Evolutionary conservation across 208 protist genomes (phyloP).

Genomic region (Strigomonas galati): DNA sequence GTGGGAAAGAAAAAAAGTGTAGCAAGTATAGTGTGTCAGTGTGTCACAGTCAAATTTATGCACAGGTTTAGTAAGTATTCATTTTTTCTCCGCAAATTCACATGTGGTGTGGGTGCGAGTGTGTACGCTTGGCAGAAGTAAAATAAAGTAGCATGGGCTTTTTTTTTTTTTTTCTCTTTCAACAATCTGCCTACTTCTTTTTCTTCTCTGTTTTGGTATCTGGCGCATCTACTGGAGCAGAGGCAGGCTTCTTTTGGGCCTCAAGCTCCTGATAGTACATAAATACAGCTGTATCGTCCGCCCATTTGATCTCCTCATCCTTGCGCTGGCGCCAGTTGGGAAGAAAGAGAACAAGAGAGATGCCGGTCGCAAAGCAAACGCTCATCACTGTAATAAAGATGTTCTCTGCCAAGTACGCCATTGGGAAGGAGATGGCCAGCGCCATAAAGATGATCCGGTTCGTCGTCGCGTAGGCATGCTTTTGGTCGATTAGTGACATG

Average conservation of each 20-base stretch:
- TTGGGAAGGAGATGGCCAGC: conserved; percentile 47
- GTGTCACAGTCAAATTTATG: too few species aligned
- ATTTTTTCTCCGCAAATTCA: too few species aligned
- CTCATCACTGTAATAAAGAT: conserved; percentile 46
- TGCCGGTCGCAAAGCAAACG: conserved; percentile 25
- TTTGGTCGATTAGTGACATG: conserved; percentile 78
- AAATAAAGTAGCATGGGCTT: too few species aligned
- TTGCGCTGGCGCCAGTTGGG: conserved; percentile 79
- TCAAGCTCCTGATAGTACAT: conserved; percentile 58
- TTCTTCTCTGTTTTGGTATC: too few species aligned
- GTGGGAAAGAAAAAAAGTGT: conserved; percentile 14
- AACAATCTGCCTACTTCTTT: too few species aligned
- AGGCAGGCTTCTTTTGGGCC: conserved; percentile 20
- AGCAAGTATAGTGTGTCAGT: conserved; percentile 10
- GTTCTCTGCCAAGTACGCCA: conserved; percentile 50
- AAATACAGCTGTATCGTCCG: conserved; percentile 44
- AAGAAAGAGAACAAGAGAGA: conserved; percentile 47
- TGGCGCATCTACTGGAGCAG: conserved; percentile 1
- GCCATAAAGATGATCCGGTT: conserved; percentile 44
- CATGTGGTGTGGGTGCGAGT: too few species aligned
- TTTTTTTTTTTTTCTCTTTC: too few species aligned
- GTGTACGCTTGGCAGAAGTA: too few species aligned
- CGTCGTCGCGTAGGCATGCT: conserved; percentile 20
- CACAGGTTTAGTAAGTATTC: too few species aligned
- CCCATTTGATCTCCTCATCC: conserved; percentile 55